Evolutionary conservation across 208 protist species (phyloP).

Genomic region (Leishmania major): DNA sequence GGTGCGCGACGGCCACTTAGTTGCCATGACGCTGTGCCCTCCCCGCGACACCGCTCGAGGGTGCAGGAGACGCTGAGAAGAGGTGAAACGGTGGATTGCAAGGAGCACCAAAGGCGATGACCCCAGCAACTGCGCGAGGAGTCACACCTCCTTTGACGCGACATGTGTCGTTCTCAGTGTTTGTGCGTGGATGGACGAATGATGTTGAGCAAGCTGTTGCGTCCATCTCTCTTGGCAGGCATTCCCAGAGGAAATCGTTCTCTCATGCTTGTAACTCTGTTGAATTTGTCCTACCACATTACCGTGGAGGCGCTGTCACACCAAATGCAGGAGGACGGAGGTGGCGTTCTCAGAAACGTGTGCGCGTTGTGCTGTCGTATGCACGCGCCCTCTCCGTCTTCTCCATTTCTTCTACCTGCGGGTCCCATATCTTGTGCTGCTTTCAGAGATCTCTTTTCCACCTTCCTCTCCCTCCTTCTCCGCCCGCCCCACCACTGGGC

Average conservation of each 20-base stretch:
- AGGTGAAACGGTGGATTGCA: background rate
- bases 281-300: background rate
- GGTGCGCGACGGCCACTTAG: slow-evolving; percentile 41
- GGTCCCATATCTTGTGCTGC: background rate
- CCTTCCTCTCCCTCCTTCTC: background rate
- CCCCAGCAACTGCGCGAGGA: background rate
- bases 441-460: background rate
- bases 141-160: background rate
- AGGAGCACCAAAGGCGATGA: background rate
- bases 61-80: background rate
- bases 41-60: background rate
- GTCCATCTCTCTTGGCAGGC: background rate
- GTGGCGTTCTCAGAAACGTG: background rate
- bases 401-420: background rate
- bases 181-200: background rate
- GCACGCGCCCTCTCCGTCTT: background rate
- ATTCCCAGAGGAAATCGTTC: background rate
- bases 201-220: background rate
- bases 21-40: slow-evolving; percentile 26
- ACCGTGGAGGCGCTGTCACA: background rate
- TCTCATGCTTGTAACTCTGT: background rate
- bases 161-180: background rate
- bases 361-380: background rate
- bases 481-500: background rate
- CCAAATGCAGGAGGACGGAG: background rate